A percentile compares a stretch with the other conserved stretches of the same genome.
These are phyloP conservation scores for Lolium perenne DNA, from an alignment of 176 grass and related monocot genomes.

Conservation along the genomic window DNA sequence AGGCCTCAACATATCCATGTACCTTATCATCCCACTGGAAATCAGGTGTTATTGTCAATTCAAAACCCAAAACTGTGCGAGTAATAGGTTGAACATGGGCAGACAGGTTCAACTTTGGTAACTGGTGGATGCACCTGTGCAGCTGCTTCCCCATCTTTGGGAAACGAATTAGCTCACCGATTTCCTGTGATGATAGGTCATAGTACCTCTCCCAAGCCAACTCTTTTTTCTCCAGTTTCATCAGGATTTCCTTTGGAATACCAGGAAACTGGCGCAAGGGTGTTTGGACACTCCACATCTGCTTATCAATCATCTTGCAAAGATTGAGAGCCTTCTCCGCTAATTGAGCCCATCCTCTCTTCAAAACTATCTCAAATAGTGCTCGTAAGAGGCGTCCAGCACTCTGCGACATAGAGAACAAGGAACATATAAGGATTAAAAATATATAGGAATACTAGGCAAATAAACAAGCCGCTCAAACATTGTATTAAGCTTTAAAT, in stretches of 20 bases:
- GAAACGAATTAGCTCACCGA: constrained; percentile 88
- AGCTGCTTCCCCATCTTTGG: constrained; percentile 78
- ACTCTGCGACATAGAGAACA: constrained; percentile 63
- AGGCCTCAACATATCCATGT: constrained; percentile 94
- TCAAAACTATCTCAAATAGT: constrained; percentile 90
- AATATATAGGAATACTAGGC: constrained; percentile 40
- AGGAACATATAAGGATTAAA: constrained; percentile 36
- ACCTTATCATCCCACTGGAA: constrained; percentile 95
- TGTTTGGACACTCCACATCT: constrained; percentile 97
- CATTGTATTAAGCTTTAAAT: not conserved
- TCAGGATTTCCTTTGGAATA: constrained; percentile 94
- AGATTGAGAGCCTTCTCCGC: constrained; percentile 92
- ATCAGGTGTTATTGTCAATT: constrained; percentile 91
- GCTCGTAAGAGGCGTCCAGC: constrained; percentile 81
- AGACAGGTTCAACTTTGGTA: constrained; percentile 87
- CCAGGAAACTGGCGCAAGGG: constrained; percentile 84
- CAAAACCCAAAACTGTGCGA: constrained; percentile 79
- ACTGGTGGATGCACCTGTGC: constrained; percentile 89
- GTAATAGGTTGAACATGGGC: constrained; percentile 97
- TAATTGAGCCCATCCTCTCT: constrained; percentile 95
- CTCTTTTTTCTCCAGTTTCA: constrained; percentile 97
- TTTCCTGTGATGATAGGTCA: constrained; percentile 91
- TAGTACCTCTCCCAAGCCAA: constrained; percentile 93
- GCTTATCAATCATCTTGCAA: constrained; percentile 97
- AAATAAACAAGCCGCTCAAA: constrained; percentile 37